Evolutionary conservation across 495 filamentous ascomycete genomes (phyloP).

Genomic region (Pseudevernia furfuracea): DNA sequence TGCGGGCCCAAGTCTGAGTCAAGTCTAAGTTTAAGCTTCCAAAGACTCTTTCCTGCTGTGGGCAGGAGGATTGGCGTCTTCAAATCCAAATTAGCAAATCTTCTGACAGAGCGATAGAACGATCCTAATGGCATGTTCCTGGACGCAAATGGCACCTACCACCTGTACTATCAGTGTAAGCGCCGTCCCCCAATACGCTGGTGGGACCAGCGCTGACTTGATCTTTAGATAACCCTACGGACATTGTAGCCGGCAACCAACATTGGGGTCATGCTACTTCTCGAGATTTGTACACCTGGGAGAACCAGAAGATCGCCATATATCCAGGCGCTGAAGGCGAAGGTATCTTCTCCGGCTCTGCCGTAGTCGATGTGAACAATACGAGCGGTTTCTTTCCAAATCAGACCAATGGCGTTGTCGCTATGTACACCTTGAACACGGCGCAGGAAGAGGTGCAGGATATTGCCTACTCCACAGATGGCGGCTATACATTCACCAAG

Average conservation of each 20-base stretch:
- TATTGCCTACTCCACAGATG: constrained; percentile 49
- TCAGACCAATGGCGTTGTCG: constrained; percentile 45
- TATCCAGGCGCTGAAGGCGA: constrained; percentile 40
- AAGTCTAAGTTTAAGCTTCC: neutral
- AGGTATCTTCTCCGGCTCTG: constrained; percentile 47
- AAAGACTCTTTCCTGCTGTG: neutral
- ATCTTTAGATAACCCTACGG: constrained; percentile 39
- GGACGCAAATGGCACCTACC: constrained; percentile 41
- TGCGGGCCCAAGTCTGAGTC: neutral
- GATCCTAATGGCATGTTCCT: constrained; percentile 52
- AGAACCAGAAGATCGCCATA: constrained; percentile 46
- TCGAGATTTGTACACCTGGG: constrained; percentile 45
- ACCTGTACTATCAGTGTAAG: constrained; percentile 48
- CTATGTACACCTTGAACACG: constrained; percentile 47
- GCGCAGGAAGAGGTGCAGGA: constrained; percentile 44
- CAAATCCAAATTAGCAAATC: neutral
- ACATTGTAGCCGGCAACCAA: constrained; percentile 42
- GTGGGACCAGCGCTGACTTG: neutral
- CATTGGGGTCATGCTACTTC: constrained; percentile 50
- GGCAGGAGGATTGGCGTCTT: neutral
- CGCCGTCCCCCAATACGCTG: neutral
- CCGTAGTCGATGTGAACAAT: constrained; percentile 47
- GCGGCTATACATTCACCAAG: constrained; percentile 47
- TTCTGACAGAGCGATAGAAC: constrained; percentile 30
- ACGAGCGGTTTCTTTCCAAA: constrained; percentile 49